Percentiles rank a stretch among this genome's conserved stretches.
Conservation (phyloP, 2,329 filamentous ascomycete genomes). For the Acrocalymma vagum region DNA sequence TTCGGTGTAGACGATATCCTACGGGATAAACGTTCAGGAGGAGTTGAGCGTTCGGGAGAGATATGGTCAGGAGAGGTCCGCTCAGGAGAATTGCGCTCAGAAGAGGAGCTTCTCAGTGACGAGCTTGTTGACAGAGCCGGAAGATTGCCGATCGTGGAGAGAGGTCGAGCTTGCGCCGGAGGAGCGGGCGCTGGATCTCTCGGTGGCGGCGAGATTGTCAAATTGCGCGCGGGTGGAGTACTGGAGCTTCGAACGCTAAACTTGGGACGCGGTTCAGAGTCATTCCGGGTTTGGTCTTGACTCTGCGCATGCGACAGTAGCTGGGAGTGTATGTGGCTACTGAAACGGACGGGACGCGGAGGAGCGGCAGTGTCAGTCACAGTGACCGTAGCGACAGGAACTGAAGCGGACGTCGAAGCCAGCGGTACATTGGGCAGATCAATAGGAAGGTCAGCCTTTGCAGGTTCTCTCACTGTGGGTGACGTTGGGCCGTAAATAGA, state of each 20-base stretch:
- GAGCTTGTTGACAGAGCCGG: slow-evolving; percentile 14
- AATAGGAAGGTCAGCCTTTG: slow-evolving; percentile 15
- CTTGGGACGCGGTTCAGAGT: no score
- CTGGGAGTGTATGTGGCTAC: slow-evolving; percentile 13
- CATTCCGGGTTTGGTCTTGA: no score
- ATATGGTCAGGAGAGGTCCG: no score
- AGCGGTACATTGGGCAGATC: slow-evolving; percentile 12
- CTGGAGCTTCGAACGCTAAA: slow-evolving; percentile 34
- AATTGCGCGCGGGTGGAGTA: slow-evolving; percentile 29
- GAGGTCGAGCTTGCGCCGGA: slow-evolving; percentile 32
- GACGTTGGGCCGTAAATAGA: slow-evolving; percentile 39
- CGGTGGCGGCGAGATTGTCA: slow-evolving; percentile 39
- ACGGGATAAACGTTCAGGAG: no score
- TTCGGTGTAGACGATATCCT: slow-evolving; percentile 45
- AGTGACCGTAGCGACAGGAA: background rate
- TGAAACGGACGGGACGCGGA: slow-evolving; percentile 1
- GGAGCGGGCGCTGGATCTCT: slow-evolving; percentile 33
- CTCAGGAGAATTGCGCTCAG: no score
- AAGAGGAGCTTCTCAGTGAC: no score
- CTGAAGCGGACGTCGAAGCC: slow-evolving; percentile 2
- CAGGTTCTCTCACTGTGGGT: slow-evolving; percentile 25
- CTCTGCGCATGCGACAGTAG: slow-evolving; percentile 13
- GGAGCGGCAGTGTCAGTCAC: background rate
- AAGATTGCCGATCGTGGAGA: slow-evolving; percentile 30
- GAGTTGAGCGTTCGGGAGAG: background rate